phyloP scores from a whole-genome alignment of 2,329 filamentous ascomycete genomes.

The Paecilomyces variotii region DNA sequence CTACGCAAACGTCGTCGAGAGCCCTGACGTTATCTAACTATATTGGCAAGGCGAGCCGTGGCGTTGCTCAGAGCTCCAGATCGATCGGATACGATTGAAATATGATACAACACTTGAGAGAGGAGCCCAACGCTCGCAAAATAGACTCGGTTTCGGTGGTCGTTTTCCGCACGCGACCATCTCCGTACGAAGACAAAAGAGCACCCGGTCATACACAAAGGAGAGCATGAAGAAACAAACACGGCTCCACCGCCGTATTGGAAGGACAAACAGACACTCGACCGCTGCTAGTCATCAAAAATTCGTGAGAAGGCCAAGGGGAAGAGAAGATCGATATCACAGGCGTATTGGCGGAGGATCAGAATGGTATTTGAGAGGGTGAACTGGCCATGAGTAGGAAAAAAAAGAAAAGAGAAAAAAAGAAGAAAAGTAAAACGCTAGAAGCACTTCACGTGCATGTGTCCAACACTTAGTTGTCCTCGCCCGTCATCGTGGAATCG shows the following conservation, averaged over 20 bases:
- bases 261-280: not conserved
- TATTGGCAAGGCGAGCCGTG: too few relatives aligned
- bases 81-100: not conserved
- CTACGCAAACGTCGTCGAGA: not conserved
- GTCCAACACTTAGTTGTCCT: conserved; percentile 1
- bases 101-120: not conserved
- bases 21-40: too few relatives aligned
- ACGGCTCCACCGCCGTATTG: not conserved
- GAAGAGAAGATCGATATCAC: not conserved
- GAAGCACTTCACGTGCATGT: not conserved
- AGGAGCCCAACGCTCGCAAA: not conserved
- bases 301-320: not conserved
- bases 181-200: too few relatives aligned
- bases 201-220: too few relatives aligned
- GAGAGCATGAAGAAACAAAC: not conserved
- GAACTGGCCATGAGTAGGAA: not conserved
- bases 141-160: not conserved
- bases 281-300: not conserved
- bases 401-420: not conserved
- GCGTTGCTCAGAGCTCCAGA: too few relatives aligned
- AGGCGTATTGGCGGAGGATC: not conserved
- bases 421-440: not conserved
- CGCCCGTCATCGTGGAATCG: conserved; percentile 11
- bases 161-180: not conserved
- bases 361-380: not conserved